These are phyloP conservation scores for Lachnellula willkommii DNA, from an alignment of 2,329 filamentous ascomycete species.

Conservation along the genomic window DNA sequence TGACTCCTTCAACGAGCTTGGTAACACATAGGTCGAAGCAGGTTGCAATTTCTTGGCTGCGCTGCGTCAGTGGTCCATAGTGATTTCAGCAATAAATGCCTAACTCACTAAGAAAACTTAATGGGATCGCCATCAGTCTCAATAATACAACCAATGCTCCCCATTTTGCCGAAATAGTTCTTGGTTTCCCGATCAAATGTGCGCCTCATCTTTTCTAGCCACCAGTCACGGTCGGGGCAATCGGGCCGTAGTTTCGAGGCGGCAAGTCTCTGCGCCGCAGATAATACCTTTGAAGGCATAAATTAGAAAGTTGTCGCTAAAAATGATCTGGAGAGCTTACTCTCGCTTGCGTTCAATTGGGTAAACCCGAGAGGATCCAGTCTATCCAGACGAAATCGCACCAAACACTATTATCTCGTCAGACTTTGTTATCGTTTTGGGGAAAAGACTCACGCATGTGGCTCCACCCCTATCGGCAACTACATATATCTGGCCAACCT, in stretches of 20 bases:
- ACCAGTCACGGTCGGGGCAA: background rate
- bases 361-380: constrained; percentile 6
- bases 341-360: constrained; percentile 11
- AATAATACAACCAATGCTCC: background rate
- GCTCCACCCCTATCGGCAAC: constrained; percentile 11
- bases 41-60: constrained; percentile 6
- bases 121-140: background rate
- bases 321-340: constrained; percentile 1
- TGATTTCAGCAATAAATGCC: background rate
- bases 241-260: background rate
- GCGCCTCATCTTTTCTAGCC: constrained; percentile 1
- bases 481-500: constrained; percentile 9
- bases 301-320: background rate
- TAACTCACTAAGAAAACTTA: background rate
- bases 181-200: constrained; percentile 8
- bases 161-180: background rate
- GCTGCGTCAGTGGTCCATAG: background rate
- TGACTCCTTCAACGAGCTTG: background rate
- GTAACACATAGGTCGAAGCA: constrained; percentile 8
- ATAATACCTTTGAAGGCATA: background rate
- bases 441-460: constrained; percentile 7
- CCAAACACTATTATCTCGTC: constrained; percentile 6
- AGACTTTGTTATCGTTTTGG: background rate
- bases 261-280: constrained; percentile 10
- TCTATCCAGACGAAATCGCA: constrained; percentile 7